Base-by-base conservation (phyloP, 2,329 filamentous ascomycete genomes). In the Claviceps sorghi region DNA sequence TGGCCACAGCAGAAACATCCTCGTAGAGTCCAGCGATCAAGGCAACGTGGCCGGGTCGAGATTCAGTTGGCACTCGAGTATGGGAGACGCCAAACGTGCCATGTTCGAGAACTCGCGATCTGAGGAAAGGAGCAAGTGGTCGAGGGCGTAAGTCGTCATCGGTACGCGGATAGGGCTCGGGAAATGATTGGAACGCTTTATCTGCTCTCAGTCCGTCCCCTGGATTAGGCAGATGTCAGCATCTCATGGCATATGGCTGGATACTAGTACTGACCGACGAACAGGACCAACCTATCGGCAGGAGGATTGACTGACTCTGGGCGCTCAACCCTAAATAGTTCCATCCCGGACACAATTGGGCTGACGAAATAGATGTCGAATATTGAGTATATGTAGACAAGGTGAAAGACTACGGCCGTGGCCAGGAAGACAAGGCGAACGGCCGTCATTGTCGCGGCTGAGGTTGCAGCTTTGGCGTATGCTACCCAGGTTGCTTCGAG, bases 301-400 rank as follows among this genome's bases (percentile, higher is more conserved):
- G 93, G 93, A 22, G 90, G 79, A 66, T 84, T 81, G 49, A 68
- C 67, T 50, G 71, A 69, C 43, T 69, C 60, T 41, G 78, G 71
- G 52, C 83, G 76, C 54, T 89, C 79, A 40, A 94, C 75, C 46
- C 74, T 71, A 68, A 88, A 90, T 55, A 89, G 78, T 62, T 79
- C 81, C 93, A 98, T 98, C 64, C 93, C 93, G 72, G 84, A 86
- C 52, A 97, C 93, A 60, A 98, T 93, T 22, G 93, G 93, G 66
- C 89, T 96, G 64, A 96, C 89, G 65, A 98, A 98, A 71, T 98
- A 97, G 58, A 97, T 93, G 68, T 96, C 90, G 71, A 98, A 98
- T 63, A 97, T 97, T 55, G 89, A 95, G 65, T 84, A 86, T 53
- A 95, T 84, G 68, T 98, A 98, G 58, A 95, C 80, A 51, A 97